These are phyloP conservation scores for Puccinia sorghi DNA, from an alignment of 1,284 basidiomycete species.

Conservation along the genomic window DNA sequence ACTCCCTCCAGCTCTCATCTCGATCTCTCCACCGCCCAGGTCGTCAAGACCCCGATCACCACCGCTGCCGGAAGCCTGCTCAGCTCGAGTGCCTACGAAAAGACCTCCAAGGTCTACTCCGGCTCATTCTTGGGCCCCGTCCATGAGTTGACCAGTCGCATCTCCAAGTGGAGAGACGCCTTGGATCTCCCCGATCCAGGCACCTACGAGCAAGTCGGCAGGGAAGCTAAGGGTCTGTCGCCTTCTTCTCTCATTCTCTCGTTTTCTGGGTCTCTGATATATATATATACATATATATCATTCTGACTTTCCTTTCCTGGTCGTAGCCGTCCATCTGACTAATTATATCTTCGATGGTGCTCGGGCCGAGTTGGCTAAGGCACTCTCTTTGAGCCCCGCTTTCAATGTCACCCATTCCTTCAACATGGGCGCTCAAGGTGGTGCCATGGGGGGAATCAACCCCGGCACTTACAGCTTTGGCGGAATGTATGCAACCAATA, in stretches of 20 bases:
- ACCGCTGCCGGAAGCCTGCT: slow-evolving; percentile 23
- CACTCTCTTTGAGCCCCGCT: slow-evolving; percentile 84
- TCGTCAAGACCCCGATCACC: slow-evolving; percentile 11
- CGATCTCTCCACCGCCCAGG: slow-evolving; percentile 8
- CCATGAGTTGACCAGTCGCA: slow-evolving; percentile 9
- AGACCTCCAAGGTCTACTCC: background rate
- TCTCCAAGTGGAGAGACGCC: slow-evolving; percentile 41
- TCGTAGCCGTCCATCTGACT: slow-evolving; percentile 77
- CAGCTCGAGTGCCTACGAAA: slow-evolving; percentile 12
- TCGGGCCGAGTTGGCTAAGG: slow-evolving; percentile 92
- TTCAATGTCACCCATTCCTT: slow-evolving; percentile 99
- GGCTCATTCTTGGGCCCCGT: background rate
- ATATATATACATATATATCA: background rate
- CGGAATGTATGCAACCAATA: slow-evolving; percentile 83
- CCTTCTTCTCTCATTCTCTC: background rate
- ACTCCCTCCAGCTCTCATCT: slow-evolving; percentile 26
- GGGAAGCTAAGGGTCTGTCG: slow-evolving; percentile 43
- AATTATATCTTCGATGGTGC: slow-evolving; percentile 98
- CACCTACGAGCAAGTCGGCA: slow-evolving; percentile 49
- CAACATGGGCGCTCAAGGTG: slow-evolving; percentile 68
- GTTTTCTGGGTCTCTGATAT: background rate
- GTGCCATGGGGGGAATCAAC: slow-evolving; percentile 61
- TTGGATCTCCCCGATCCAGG: slow-evolving; percentile 47
- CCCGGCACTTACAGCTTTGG: slow-evolving; percentile 87
- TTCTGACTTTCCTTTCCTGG: background rate